A percentile compares a stretch with the other conserved stretches of the same genome.
phyloP scores from a whole-genome alignment of 108 stramenopile species.

The Skeletonema grethae region DNA sequence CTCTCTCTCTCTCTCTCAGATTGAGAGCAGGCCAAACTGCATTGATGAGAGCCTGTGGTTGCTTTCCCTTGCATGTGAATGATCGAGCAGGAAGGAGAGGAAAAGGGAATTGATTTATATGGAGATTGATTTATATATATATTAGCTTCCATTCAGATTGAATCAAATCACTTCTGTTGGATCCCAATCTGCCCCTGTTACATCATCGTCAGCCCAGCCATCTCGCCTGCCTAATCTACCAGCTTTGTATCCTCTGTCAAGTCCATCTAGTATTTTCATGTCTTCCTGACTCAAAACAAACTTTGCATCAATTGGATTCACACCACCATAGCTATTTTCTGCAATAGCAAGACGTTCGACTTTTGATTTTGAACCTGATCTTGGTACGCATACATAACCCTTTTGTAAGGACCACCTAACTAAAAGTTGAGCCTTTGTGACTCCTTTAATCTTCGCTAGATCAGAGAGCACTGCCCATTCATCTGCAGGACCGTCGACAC shows the following conservation, averaged over 20 bases:
- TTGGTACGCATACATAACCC: slow-evolving; percentile 71
- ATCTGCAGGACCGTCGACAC: slow-evolving; percentile 57
- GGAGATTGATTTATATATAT: no score
- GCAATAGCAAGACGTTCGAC: slow-evolving; percentile 77
- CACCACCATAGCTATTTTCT: slow-evolving; percentile 75
- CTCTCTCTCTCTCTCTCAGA: no score
- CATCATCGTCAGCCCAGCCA: slow-evolving; percentile 76
- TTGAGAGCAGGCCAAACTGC: no score
- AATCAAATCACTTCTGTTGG: slow-evolving; percentile 47
- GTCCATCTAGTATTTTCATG: slow-evolving; percentile 61
- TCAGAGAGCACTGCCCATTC: slow-evolving; percentile 63
- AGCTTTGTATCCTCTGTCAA: slow-evolving; percentile 58
- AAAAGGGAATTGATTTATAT: no score
- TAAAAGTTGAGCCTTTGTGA: slow-evolving; percentile 84
- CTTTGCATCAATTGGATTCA: slow-evolving; percentile 23
- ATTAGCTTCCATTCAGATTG: no score
- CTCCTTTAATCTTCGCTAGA: slow-evolving; percentile 54
- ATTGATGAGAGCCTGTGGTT: no score
- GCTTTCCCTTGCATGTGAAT: no score
- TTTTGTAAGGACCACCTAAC: slow-evolving; percentile 79
- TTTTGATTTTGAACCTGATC: slow-evolving; percentile 62
- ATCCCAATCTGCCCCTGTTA: slow-evolving; percentile 71
- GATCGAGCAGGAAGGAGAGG: no score
- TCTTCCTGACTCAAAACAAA: slow-evolving; percentile 57
- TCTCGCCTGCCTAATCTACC: slow-evolving; percentile 75